phyloP scores from a whole-genome alignment of 192 early-diverging fungal species.

The Podila epicladia region DNA sequence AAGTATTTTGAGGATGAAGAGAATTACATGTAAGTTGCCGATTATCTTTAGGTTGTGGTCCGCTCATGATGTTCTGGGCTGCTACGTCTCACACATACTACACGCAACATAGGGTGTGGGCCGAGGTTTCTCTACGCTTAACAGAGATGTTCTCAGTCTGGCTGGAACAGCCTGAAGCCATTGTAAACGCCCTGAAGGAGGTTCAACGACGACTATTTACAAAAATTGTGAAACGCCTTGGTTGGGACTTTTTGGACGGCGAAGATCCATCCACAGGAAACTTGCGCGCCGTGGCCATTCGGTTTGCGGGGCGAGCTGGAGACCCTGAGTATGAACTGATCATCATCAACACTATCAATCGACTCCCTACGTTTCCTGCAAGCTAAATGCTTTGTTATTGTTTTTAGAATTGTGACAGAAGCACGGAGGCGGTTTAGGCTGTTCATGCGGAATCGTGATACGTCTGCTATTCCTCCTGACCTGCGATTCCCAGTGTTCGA shows the following conservation, averaged over 20 bases:
- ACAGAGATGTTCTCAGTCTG: constrained; percentile 68
- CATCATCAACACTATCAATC: too few relatives aligned
- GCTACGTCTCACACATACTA: too few relatives aligned
- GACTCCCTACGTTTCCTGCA: neutral
- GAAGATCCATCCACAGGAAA: constrained; percentile 68
- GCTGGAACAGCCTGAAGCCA: constrained; percentile 63
- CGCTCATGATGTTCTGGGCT: neutral
- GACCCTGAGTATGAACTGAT: constrained; percentile 57
- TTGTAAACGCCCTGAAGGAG: constrained; percentile 65
- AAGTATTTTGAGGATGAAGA: constrained; percentile 80
- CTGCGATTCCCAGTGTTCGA: constrained; percentile 68
- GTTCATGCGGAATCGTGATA: constrained; percentile 64
- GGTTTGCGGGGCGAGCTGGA: constrained; percentile 66
- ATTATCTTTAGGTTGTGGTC: neutral
- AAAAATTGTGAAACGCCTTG: constrained; percentile 65
- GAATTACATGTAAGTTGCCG: constrained; percentile 72
- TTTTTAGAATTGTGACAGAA: constrained; percentile 68
- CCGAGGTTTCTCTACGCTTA: constrained; percentile 59
- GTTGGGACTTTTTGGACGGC: constrained; percentile 54
- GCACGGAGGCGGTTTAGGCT: constrained; percentile 73
- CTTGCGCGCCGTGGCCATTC: constrained; percentile 73
- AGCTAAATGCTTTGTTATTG: neutral
- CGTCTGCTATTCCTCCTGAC: constrained; percentile 70
- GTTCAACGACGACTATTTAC: constrained; percentile 63
- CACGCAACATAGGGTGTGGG: constrained; percentile 57